A percentile compares a stretch with the other conserved stretches of the same genome.
Evolutionary conservation across 306 rosid species (phyloP).

Genomic region (Prunus mira): DNA sequence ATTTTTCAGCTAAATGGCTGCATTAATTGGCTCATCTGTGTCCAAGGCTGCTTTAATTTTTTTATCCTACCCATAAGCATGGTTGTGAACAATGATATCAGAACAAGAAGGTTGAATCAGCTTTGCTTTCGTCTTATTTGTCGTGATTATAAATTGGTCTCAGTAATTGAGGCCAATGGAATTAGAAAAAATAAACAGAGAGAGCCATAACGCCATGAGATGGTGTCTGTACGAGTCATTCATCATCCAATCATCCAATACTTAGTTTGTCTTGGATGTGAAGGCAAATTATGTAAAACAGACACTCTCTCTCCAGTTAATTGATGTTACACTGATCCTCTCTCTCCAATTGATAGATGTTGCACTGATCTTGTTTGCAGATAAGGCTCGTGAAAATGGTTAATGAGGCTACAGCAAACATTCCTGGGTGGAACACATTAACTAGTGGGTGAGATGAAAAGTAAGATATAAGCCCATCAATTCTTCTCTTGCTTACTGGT

Average conservation of each 20-base stretch:
- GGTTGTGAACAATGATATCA: neutral
- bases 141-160: neutral
- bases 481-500: neutral
- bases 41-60: neutral
- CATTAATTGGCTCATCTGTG: neutral
- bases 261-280: neutral
- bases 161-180: neutral
- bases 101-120: neutral
- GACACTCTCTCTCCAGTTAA: neutral
- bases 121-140: neutral
- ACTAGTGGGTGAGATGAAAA: constrained; percentile 32
- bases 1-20: neutral
- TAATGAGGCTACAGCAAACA: constrained; percentile 71
- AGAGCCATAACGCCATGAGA: neutral
- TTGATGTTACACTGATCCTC: constrained; percentile 7
- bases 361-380: constrained; percentile 37
- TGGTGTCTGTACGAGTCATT: neutral
- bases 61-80: neutral
- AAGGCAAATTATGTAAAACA: neutral
- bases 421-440: constrained; percentile 59
- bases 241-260: neutral
- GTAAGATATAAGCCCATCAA: constrained; percentile 8
- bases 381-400: constrained; percentile 76
- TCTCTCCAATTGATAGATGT: constrained; percentile 8
- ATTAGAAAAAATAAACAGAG: neutral